Evolutionary conservation across 495 filamentous ascomycete species (phyloP), one percentile per base, ranked within the genome.

Genomic region (Friedmanniomyces endolithicus): DNA sequence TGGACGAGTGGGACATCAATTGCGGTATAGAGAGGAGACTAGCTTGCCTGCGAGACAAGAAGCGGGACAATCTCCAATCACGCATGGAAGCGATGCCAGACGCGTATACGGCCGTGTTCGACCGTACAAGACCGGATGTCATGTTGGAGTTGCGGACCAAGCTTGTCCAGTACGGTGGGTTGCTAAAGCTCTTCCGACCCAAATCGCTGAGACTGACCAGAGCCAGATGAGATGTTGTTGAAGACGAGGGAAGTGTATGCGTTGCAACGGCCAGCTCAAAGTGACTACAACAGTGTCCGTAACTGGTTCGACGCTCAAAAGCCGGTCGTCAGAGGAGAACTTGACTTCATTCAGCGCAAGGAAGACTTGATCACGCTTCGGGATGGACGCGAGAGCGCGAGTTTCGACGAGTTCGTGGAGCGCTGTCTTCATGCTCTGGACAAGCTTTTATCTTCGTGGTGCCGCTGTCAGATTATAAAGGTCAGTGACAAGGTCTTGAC

Each of bases 361-460:
- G 72, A 70, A 52, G 72, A 75, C 54, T 64, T 70, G 11, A 52
- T 75, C 1, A 70, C 69, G 9, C 55, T 74, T 1, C 53, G 65
- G 6, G 61, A 55, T 11, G 71, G 70, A 0, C 58, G 70, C 9
- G 72, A 75, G 51, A 60, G 68, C 49, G 64, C 69, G 24, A 63
- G 65, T 40, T 70, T 74, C 20, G 71, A 74, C 48, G 70, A 64
- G 0, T 17, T 63, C 1, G 51, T 75, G 12, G 72, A 73, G 56
- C 33, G 39, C 0, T 22, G 67, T 0, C 56, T 75, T 14, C 2
- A 11, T 35, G 23, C 11, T 20, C 23, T 50, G 3, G 47, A 50
- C 31, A 2, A 35, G 8, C 34, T 33, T 12, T 25, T 31, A 6
- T 23, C 44, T 25, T 11, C 12, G 17, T 41, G 37, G 37, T 41